Percentiles rank a stretch among this genome's conserved stretches.
Conservation (phyloP, 768 basidiomycete genomes). For the Filobasidium wieringae region DNA sequence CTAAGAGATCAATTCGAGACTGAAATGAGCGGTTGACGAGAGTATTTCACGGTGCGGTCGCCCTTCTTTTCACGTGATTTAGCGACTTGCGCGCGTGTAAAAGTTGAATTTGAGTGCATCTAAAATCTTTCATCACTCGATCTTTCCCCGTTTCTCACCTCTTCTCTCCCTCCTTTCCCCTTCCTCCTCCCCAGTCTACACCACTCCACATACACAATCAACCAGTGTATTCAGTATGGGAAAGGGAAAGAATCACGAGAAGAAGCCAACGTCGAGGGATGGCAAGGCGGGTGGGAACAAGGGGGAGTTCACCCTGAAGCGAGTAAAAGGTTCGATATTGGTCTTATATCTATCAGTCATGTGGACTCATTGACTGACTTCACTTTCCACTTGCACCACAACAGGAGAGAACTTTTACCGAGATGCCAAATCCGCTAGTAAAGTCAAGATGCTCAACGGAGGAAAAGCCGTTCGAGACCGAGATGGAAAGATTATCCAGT, state of each 20-base stretch:
- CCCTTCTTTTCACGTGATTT: no score
- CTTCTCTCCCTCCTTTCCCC: no score
- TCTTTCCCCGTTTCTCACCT: no score
- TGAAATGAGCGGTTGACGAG: no score
- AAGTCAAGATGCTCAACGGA: slow-evolving; percentile 84
- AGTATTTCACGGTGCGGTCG: no score
- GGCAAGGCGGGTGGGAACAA: slow-evolving; percentile 31
- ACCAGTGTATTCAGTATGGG: slow-evolving; percentile 37
- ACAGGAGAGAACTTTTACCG: slow-evolving; percentile 93
- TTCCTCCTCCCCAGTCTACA: no score
- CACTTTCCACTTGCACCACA: not conserved
- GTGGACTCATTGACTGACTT: not conserved
- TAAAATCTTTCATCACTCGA: no score
- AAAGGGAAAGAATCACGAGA: slow-evolving; percentile 38
- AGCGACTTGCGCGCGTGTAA: no score
- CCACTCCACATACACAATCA: no score
- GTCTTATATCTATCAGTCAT: not conserved
- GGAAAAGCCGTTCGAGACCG: slow-evolving; percentile 82
- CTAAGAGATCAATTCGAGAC: no score
- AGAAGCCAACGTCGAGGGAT: slow-evolving; percentile 30
- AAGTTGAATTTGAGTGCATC: no score
- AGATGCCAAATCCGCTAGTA: slow-evolving; percentile 73
- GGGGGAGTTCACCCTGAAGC: slow-evolving; percentile 38
- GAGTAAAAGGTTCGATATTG: slow-evolving; percentile 35
- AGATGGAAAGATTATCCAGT: slow-evolving; percentile 83